Percentiles rank a stretch among this genome's conserved stretches.
Conservation (phyloP, 495 filamentous ascomycete species). For the Penicillium roqueforti region DNA sequence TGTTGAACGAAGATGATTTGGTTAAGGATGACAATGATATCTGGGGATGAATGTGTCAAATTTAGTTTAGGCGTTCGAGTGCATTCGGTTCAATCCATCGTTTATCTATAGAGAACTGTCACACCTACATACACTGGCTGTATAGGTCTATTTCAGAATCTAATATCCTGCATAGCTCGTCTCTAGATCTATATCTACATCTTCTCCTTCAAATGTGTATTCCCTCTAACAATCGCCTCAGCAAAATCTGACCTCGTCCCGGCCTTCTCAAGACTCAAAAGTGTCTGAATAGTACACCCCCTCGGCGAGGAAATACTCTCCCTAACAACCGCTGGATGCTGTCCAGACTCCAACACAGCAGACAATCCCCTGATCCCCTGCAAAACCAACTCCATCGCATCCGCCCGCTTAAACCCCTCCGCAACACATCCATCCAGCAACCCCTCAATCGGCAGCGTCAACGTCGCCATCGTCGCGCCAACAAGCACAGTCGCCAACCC, state of each 20-base stretch:
- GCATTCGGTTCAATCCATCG: background rate
- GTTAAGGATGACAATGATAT: constrained; percentile 54
- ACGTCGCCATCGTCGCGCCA: constrained; percentile 29
- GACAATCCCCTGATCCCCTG: constrained; percentile 32
- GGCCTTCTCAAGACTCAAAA: constrained; percentile 31
- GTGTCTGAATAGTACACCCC: constrained; percentile 35
- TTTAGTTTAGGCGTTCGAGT: constrained; percentile 1
- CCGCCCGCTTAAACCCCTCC: constrained; percentile 31
- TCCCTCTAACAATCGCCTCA: constrained; percentile 23
- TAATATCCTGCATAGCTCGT: background rate
- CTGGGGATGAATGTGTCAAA: too few relatives aligned
- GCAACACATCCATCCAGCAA: constrained; percentile 39
- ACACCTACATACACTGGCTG: constrained; percentile 11
- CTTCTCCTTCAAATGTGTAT: constrained; percentile 23
- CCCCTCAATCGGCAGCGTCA: constrained; percentile 36
- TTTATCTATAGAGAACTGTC: background rate
- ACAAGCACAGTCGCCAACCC: constrained; percentile 31
- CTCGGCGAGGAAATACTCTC: constrained; percentile 38
- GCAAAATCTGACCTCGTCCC: constrained; percentile 27
- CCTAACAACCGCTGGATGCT: constrained; percentile 30
- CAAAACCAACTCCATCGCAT: constrained; percentile 34
- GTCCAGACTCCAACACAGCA: constrained; percentile 28
- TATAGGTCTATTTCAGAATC: constrained; percentile 5
- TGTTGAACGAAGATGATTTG: constrained; percentile 44
- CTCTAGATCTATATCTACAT: background rate